A percentile compares a stretch with the other conserved stretches of the same genome.
phyloP scores from a whole-genome alignment of 495 filamentous ascomycete genomes.

The Aspergillus diversus region DNA sequence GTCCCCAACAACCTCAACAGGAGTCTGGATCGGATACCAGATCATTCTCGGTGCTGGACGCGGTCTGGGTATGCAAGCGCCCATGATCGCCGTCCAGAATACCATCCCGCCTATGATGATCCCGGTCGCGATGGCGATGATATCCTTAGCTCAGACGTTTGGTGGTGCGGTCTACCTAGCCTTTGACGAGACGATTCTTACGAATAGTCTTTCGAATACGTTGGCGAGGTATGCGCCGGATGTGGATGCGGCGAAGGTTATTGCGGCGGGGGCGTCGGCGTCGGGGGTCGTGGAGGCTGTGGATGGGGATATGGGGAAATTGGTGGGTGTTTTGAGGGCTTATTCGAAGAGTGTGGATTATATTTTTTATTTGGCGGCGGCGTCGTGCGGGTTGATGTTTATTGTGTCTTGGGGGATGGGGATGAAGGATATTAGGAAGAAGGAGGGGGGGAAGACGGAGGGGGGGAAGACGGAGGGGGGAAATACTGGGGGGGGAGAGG shows the following conservation, averaged over 20 bases:
- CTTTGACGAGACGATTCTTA: constrained; percentile 11
- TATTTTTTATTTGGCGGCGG: constrained; percentile 16
- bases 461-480: neutral
- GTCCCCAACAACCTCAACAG: constrained; percentile 42
- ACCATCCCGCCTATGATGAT: constrained; percentile 42
- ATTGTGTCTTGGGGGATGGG: constrained; percentile 14
- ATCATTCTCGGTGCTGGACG: constrained; percentile 54
- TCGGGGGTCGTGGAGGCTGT: constrained; percentile 37
- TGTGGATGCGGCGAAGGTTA: constrained; percentile 9
- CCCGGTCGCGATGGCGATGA: constrained; percentile 43
- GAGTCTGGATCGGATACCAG: constrained; percentile 67
- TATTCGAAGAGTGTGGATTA: constrained; percentile 50
- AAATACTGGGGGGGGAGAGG: too few relatives aligned
- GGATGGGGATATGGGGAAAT: constrained; percentile 6
- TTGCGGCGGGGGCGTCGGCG: constrained; percentile 16
- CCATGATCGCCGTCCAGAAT: constrained; percentile 59
- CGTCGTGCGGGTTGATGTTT: neutral
- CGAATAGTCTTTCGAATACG: constrained; percentile 1
- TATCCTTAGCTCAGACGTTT: constrained; percentile 13
- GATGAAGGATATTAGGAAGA: constrained; percentile 21
- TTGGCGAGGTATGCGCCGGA: constrained; percentile 31
- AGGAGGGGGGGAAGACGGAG: neutral
- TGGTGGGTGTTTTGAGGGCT: constrained; percentile 57
- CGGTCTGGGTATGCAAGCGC: constrained; percentile 19
- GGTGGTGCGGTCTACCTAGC: constrained; percentile 12